These are phyloP conservation scores for Cyclospora cayetanensis DNA, from an alignment of 169 alveolate species.

Conservation along the genomic window DNA sequence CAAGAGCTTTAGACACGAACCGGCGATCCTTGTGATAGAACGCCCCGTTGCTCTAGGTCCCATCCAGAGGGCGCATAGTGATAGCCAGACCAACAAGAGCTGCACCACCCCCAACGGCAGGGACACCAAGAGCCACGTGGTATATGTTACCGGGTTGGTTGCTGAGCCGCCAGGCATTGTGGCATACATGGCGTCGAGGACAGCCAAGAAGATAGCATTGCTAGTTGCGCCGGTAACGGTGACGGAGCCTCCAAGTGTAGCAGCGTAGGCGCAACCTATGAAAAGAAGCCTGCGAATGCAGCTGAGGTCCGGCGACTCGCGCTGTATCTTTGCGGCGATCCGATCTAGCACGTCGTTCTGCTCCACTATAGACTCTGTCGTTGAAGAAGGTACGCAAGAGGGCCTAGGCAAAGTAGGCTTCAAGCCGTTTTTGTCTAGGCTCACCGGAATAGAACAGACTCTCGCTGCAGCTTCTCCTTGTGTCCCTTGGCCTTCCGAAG, in stretches of 20 bases:
- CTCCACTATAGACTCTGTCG: too few relatives aligned
- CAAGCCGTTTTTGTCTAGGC: too few relatives aligned
- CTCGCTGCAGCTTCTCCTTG: too few relatives aligned
- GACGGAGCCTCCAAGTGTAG: constrained; percentile 52
- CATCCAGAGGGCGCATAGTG: constrained; percentile 53
- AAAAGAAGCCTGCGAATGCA: constrained; percentile 8
- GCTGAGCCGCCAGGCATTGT: background rate
- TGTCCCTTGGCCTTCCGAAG: too few relatives aligned
- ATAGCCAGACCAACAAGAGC: background rate
- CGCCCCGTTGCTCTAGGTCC: background rate
- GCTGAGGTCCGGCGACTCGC: background rate
- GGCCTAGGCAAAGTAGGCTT: too few relatives aligned
- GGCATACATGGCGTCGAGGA: constrained; percentile 41
- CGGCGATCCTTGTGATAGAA: background rate
- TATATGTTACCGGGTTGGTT: constrained; percentile 33
- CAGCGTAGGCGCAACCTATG: constrained; percentile 67
- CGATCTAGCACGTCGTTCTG: background rate
- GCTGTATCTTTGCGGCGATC: background rate
- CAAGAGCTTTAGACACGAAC: background rate
- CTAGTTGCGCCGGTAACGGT: constrained; percentile 56
- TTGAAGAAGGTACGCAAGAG: too few relatives aligned
- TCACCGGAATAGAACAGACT: too few relatives aligned
- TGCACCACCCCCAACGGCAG: constrained; percentile 17
- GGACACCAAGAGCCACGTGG: constrained; percentile 35
- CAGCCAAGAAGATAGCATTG: constrained; percentile 38